These are phyloP conservation scores for Trichopus zeylanicus DNA, from an alignment of 116 monocot species.

Conservation along the genomic window DNA sequence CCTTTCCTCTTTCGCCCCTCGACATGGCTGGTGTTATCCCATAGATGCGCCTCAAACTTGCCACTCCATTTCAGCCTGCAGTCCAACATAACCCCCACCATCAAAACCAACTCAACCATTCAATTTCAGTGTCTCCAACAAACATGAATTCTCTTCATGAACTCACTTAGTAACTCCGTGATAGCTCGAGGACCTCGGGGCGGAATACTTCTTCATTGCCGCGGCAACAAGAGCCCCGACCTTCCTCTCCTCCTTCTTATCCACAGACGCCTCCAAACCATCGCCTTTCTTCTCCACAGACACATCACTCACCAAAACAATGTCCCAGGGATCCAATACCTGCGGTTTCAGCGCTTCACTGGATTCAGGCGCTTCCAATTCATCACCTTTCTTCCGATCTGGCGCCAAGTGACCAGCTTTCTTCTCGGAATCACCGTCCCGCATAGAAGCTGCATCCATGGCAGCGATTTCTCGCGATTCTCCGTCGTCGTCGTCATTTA, in stretches of 20 bases:
- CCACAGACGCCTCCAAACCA: not conserved
- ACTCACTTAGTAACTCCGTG: conserved; percentile 8
- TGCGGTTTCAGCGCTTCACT: not conserved
- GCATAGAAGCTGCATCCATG: not conserved
- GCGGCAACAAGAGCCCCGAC: conserved; percentile 2
- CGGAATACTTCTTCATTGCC: conserved; percentile 9
- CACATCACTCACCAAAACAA: not conserved
- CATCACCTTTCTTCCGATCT: not conserved
- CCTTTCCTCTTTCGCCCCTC: conserved; percentile 70
- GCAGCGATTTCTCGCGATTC: not conserved
- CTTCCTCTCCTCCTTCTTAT: conserved; percentile 4
- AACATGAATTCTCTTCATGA: not conserved
- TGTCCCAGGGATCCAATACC: not conserved
- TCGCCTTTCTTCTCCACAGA: not conserved
- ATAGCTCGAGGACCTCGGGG: conserved; percentile 2
- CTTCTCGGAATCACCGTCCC: not conserved
- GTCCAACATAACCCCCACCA: not conserved
- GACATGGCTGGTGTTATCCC: conserved; percentile 54
- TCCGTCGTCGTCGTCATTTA: not conserved
- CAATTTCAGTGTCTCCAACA: not conserved
- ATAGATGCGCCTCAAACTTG: conserved; percentile 70
- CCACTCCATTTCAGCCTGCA: conserved; percentile 79
- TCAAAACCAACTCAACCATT: not conserved
- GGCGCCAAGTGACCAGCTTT: not conserved
- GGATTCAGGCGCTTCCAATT: not conserved